Evolutionary conservation across 2,329 filamentous ascomycete species (phyloP), one percentile per base, ranked within the genome.

Genomic region (Onygena corvina): DNA sequence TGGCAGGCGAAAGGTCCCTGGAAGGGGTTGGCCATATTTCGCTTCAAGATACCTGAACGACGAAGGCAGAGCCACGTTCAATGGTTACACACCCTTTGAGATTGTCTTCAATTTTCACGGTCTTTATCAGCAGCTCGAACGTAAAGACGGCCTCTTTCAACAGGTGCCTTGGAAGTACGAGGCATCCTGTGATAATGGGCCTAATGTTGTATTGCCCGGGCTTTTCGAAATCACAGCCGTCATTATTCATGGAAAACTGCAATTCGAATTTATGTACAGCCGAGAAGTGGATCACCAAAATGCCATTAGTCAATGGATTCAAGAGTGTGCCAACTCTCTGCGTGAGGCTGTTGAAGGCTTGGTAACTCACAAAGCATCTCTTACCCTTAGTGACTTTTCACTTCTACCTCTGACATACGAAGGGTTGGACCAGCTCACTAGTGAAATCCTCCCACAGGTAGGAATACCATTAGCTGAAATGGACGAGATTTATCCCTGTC

Each of bases 151-250:
- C 12, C 58, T 74, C 1, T 68, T 74, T 30, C 60, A 64, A 33
- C 61, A 66, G 4, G 63, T 50, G 64, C 69, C 69, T 7, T 69
- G 69, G 42, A 70, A 71, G 54, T 66, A 69, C 14, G 62, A 66
- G 1, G 67, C 64, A 48, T 67, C 66, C 18, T 66, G 69, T 3
- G 71, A 74, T 51, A 68, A 71, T 42, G 71, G 71, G 6, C 58
- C 62, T 31, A 57, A 64, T 3, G 70, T 70, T 8, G 69, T 68
- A 7, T 67, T 71, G 2, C 72, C 73, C 52, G 70, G 67, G 3
- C 61, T 76, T 0, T 72, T 77, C 50, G 74, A 77, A 52, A 72
- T 76, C 31, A 72, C 71, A 0, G 73, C 73, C 1, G 68, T 73
- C 47, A 66, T 74, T 2, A 68, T 70, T 11, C 64, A 68, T 46